Conservation (phyloP, 306 rosid species). For the Biancaea sappan region DNA sequence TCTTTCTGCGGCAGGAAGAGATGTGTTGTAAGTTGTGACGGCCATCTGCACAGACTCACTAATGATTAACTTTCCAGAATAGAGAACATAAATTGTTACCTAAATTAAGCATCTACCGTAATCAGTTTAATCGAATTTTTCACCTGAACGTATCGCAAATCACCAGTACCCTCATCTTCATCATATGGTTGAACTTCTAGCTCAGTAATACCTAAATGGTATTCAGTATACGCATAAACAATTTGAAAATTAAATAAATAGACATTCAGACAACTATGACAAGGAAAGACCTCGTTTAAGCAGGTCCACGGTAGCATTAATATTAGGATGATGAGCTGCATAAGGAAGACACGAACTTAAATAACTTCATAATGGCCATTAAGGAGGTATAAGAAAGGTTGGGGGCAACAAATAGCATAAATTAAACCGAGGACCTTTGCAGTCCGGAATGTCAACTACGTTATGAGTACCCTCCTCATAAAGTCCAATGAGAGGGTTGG, state of each 20-base stretch:
- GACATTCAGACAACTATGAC: neutral
- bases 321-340: slow-evolving; percentile 96
- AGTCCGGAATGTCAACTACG: slow-evolving; percentile 80
- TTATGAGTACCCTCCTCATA: slow-evolving; percentile 93
- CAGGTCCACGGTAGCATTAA: slow-evolving; percentile 82
- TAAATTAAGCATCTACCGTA: slow-evolving; percentile 23
- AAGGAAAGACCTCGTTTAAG: slow-evolving; percentile 60
- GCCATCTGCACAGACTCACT: slow-evolving; percentile 75
- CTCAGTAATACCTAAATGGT: slow-evolving; percentile 63
- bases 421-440: slow-evolving; percentile 60
- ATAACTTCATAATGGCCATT: slow-evolving; percentile 1
- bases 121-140: slow-evolving; percentile 9
- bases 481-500: slow-evolving; percentile 73
- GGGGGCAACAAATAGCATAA: neutral
- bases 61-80: slow-evolving; percentile 14
- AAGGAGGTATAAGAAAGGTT: neutral
- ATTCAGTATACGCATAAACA: slow-evolving; percentile 17
- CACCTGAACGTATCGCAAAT: slow-evolving; percentile 88
- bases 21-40: slow-evolving; percentile 82
- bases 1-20: slow-evolving; percentile 82
- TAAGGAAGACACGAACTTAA: slow-evolving; percentile 16
- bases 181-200: slow-evolving; percentile 59
- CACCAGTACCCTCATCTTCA: slow-evolving; percentile 86
- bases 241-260: neutral
- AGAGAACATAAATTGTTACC: slow-evolving; percentile 5